Percentiles rank a stretch among this genome's conserved stretches.
These are phyloP conservation scores for Amoebophrya sp. DNA, from an alignment of 169 alveolate species.

Conservation along the genomic window DNA sequence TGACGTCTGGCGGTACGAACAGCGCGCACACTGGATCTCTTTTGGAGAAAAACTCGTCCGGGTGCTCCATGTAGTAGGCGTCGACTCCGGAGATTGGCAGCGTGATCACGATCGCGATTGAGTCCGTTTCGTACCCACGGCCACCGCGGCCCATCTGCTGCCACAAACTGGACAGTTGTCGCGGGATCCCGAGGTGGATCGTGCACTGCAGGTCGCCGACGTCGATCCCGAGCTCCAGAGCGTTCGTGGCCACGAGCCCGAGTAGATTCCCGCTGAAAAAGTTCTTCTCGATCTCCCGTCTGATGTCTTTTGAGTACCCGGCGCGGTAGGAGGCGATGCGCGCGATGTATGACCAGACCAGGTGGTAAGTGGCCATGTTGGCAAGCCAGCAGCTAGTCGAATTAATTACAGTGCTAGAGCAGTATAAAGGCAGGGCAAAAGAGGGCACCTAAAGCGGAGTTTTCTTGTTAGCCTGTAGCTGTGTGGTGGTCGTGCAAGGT, in stretches of 20 bases:
- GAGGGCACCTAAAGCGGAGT: too few species aligned
- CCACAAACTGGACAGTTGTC: conserved; percentile 22
- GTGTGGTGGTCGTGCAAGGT: too few species aligned
- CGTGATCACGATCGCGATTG: background rate
- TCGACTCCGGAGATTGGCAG: background rate
- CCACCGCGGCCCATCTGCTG: conserved; percentile 42
- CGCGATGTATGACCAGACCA: too few species aligned
- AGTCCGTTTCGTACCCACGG: background rate
- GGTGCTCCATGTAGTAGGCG: background rate
- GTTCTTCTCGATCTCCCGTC: conserved; percentile 30
- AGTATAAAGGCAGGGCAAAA: too few species aligned
- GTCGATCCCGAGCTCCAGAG: conserved; percentile 39
- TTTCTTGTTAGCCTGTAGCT: too few species aligned
- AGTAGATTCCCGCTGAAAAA: conserved; percentile 21
- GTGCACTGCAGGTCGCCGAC: conserved; percentile 27
- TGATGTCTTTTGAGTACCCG: conserved; percentile 25
- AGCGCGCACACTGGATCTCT: background rate
- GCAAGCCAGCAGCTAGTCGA: too few species aligned
- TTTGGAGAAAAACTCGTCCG: background rate
- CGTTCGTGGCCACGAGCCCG: conserved; percentile 30
- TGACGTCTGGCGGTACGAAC: background rate
- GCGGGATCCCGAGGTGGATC: conserved; percentile 32
- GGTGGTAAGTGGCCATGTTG: too few species aligned
- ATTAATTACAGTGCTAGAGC: too few species aligned
- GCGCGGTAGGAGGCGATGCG: conserved; percentile 27